Evolutionary conservation across 2,329 filamentous ascomycete species (phyloP), one percentile per base, ranked within the genome.

Genomic region (Dothideomycetidae sp.): DNA sequence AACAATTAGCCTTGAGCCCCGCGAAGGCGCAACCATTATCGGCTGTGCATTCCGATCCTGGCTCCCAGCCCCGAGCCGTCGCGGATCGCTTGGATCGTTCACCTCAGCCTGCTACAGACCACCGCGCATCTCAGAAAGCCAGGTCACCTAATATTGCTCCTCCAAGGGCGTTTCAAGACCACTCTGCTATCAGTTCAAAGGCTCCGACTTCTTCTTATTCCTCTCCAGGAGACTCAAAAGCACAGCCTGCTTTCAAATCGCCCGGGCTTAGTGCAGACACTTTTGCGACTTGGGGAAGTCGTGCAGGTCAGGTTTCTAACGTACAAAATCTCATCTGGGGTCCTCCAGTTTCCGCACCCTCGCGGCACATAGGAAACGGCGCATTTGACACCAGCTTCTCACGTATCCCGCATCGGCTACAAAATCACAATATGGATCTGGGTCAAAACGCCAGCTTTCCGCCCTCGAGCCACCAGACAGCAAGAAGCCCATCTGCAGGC

Each of bases 351-450:
- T 73, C 73, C 38, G 77, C 71, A 48, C n/a, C n/a, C n/a, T 75
- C 81, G 46, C 70, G 75, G 37, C 75, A 73, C 9, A 73, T 86
- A 13, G 81, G 81, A 3, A 86, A 86, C 53, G 81, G 81, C 30
- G 83, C 79, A 0, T 86, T 86, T 50, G 74, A 71, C 40, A 66
- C 72, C 10, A 72, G 75, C 46, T 64, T 78, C 36, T 67, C 66
- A 17, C 62, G 64, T 31, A 53, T 66, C 12, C 58, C 68, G 10
- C 60, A 62, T 36, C 54, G 64, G 33, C 55, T 48, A 40, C 57
- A 50, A 17, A 45, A 53, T 41, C 54, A 63, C n/a, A 36, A 31
- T 28, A 38, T 32, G n/a, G 21, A 26, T 26, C 30, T 38, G 30
- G 30, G 36, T 38, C 48, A 42, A 28, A 30, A 35, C 7, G 37